Conservation (phyloP, 306 rosid species). For the Citrullus colocynthis region DNA sequence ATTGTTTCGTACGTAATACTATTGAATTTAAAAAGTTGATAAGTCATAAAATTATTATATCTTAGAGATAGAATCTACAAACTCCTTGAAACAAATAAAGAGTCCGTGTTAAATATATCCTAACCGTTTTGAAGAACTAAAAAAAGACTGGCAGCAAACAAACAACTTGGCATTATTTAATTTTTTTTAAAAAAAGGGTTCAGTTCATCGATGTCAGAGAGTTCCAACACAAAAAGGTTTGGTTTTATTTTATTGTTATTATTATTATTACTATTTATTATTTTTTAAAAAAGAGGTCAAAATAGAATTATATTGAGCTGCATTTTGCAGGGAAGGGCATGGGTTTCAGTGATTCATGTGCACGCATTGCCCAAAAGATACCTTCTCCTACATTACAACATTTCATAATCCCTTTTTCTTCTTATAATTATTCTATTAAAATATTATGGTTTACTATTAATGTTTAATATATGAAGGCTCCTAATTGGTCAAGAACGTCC, state of each 20-base stretch:
- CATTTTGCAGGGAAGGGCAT: not conserved
- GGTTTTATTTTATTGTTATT: not conserved
- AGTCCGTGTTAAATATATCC: no score
- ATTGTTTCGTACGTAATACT: no score
- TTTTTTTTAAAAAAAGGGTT: not conserved
- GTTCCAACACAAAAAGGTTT: not conserved
- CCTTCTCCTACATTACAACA: not conserved
- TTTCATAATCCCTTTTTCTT: not conserved
- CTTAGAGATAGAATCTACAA: no score
- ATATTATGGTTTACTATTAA: not conserved
- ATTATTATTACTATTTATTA: no score
- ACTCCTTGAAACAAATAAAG: no score
- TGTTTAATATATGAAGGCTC: not conserved
- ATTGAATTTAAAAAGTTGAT: no score
- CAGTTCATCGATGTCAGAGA: not conserved
- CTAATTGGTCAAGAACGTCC: not conserved
- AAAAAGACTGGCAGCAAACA: not conserved
- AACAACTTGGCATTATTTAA: not conserved
- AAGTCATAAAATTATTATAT: no score
- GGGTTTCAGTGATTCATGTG: slow-evolving; percentile 1
- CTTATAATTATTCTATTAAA: not conserved
- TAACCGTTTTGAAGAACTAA: not conserved
- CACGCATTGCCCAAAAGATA: not conserved
- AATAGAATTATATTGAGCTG: not conserved
- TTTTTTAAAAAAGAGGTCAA: not conserved